A percentile compares a stretch with the other conserved stretches of the same genome.
These are phyloP conservation scores for Plasmopara viticola DNA, from an alignment of 352 stramenopile species.

Conservation along the genomic window DNA sequence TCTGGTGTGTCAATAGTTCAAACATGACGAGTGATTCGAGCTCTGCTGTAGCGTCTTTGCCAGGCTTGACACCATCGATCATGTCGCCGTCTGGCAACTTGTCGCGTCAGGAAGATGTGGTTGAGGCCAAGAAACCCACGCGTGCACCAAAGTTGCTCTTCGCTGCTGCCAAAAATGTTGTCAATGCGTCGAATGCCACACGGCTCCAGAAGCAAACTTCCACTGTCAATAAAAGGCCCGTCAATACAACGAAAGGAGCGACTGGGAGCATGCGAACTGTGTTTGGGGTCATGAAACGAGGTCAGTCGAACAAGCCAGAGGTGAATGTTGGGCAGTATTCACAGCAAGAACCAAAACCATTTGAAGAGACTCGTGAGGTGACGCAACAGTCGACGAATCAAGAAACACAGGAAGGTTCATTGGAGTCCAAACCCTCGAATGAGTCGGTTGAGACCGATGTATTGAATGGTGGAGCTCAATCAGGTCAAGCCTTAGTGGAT, in stretches of 20 bases:
- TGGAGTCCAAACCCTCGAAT: slow-evolving; percentile 4
- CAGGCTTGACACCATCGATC: slow-evolving; percentile 14
- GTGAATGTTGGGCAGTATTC: slow-evolving; percentile 2
- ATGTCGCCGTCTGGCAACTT: slow-evolving; percentile 20
- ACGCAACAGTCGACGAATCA: slow-evolving; percentile 7
- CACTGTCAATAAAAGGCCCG: slow-evolving; percentile 5
- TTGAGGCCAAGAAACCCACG: slow-evolving; percentile 8
- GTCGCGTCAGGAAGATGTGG: slow-evolving; percentile 10
- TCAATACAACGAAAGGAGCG: slow-evolving; percentile 1
- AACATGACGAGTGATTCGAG: slow-evolving; percentile 13
- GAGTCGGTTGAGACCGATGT: slow-evolving; percentile 11
- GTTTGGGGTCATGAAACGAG: slow-evolving; percentile 48
- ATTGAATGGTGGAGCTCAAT: neutral
- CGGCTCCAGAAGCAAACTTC: slow-evolving; percentile 15
- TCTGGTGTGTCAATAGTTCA: neutral
- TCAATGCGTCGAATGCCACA: slow-evolving; percentile 15
- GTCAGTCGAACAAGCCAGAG: slow-evolving; percentile 16
- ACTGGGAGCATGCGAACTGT: slow-evolving; percentile 23
- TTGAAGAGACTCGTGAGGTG: slow-evolving; percentile 1
- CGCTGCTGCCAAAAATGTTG: slow-evolving; percentile 23
- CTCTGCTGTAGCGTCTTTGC: slow-evolving; percentile 12
- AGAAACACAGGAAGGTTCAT: slow-evolving; percentile 6
- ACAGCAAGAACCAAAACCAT: slow-evolving; percentile 4
- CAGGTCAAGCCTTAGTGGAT: slow-evolving; percentile 25
- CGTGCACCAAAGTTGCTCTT: slow-evolving; percentile 25